Conservation (phyloP, 1,284 basidiomycete genomes). For the Omphalotus olearius region DNA sequence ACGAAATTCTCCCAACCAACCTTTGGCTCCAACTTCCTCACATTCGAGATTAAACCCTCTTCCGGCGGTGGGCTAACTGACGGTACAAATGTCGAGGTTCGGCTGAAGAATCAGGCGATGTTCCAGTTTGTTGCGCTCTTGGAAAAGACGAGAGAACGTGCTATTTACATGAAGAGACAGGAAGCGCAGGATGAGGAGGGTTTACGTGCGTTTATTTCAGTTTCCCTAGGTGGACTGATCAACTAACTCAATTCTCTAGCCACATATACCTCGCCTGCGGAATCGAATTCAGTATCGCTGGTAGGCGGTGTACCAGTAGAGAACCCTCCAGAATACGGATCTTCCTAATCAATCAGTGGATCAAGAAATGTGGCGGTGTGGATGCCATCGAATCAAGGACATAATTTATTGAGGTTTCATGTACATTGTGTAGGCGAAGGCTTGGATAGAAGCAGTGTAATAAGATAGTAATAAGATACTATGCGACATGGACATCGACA, state of each 20-base stretch:
- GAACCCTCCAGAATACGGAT: constrained; percentile 62
- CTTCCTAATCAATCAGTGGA: constrained; percentile 19
- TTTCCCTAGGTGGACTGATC: constrained; percentile 4
- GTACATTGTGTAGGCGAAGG: too few relatives aligned
- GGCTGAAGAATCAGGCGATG: constrained; percentile 63
- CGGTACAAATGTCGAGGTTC: constrained; percentile 61
- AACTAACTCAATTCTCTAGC: constrained; percentile 30
- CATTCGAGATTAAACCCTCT: constrained; percentile 62
- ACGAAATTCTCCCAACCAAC: constrained; percentile 73
- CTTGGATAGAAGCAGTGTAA: too few relatives aligned
- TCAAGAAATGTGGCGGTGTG: too few relatives aligned
- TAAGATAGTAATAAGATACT: too few relatives aligned
- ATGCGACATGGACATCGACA: too few relatives aligned
- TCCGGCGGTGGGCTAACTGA: constrained; percentile 57
- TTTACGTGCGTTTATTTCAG: constrained; percentile 50
- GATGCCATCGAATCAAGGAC: too few relatives aligned
- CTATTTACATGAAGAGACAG: constrained; percentile 70
- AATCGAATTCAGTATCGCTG: constrained; percentile 36
- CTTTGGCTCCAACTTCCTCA: constrained; percentile 64
- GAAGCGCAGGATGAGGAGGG: constrained; percentile 53
- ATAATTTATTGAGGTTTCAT: too few relatives aligned
- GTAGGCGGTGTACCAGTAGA: constrained; percentile 41
- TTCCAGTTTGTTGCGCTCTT: constrained; percentile 68
- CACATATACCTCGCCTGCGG: constrained; percentile 49
- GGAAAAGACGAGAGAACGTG: constrained; percentile 71